Percentiles rank a stretch among this genome's conserved stretches.
Evolutionary conservation across 305 asterid genomes (phyloP).

Genomic region (Salvia sclarea): DNA sequence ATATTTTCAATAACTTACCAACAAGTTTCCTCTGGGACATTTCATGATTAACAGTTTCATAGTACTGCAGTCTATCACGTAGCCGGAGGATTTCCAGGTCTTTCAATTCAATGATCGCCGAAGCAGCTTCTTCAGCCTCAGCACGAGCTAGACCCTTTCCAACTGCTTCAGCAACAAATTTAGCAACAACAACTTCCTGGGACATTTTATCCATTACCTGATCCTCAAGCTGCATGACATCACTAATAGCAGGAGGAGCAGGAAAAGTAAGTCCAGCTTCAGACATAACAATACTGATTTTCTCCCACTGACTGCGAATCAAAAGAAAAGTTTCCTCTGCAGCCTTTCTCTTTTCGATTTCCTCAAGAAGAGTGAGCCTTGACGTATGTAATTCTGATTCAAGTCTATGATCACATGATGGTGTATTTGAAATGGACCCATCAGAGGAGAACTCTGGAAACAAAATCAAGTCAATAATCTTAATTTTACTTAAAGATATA

Average conservation of each 20-base stretch:
- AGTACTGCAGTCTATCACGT: slow-evolving; percentile 73
- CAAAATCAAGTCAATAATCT: neutral
- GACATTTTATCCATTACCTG: slow-evolving; percentile 45
- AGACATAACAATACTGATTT: slow-evolving; percentile 50
- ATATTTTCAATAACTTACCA: slow-evolving; percentile 51
- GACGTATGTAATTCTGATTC: slow-evolving; percentile 49
- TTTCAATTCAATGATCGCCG: slow-evolving; percentile 55
- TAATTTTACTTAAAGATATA: neutral
- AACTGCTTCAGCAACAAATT: slow-evolving; percentile 69
- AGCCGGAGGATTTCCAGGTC: slow-evolving; percentile 75
- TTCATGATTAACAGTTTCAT: slow-evolving; percentile 83
- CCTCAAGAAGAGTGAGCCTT: slow-evolving; percentile 58
- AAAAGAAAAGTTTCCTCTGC: slow-evolving; percentile 57
- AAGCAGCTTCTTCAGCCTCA: slow-evolving; percentile 71
- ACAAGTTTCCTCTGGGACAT: slow-evolving; percentile 90
- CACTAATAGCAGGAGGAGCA: slow-evolving; percentile 45
- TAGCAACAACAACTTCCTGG: slow-evolving; percentile 57
- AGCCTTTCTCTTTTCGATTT: slow-evolving; percentile 56
- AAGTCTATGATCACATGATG: slow-evolving; percentile 32
- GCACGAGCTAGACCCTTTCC: slow-evolving; percentile 70
- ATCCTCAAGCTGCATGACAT: slow-evolving; percentile 38
- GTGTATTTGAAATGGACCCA: slow-evolving; percentile 44
- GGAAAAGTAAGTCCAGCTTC: slow-evolving; percentile 72
- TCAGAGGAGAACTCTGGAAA: slow-evolving; percentile 67
- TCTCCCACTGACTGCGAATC: slow-evolving; percentile 72